Base-by-base conservation (phyloP, 2,329 filamentous ascomycete species). In the Calonectria naviculata region DNA sequence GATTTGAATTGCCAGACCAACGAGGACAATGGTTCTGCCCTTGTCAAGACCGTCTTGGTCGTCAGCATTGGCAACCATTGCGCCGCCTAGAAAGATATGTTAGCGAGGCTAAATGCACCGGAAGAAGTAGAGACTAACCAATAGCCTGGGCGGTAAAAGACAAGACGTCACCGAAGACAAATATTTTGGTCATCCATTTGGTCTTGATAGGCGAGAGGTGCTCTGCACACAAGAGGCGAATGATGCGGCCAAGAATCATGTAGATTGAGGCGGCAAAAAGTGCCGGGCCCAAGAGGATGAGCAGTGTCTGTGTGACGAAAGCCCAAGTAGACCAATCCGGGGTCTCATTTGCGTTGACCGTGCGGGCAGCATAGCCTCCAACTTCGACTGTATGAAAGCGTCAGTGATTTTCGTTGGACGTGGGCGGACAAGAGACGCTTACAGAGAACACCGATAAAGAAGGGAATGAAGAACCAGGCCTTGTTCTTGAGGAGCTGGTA, bases 1-100 rank as follows among this genome's bases (percentile, higher is more conserved):
- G 15, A 92, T 83, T 74, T 92, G 90, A 10, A 91, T 76, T 17
- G 87, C 78, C 4, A 92, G 80, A 6, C 90, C 89, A 4, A 74
- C 84, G 9, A 91, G 78, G 24, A 91, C 85, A 65, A 91, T 80
- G n/a, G 85, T 83, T 67, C 86, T 79, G 13, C 86, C 87, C 4
- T 29, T 38, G 79, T 69, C 49, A 60, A 74, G 46, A 42, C 66
- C 49, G 78, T 75, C 7, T 78, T 76, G 1, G 68, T 69, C 44
- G 71, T 72, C 70, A 10, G 82, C 47, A 8, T 79, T 81, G 36
- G 77, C 80, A 34, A 66, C 26, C 47, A 66, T 66, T 17, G 34
- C 63, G 15, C 36, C 63, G 42, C 63, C 63, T 66, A 24, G 21
- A 15, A 34, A 42, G 13, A 34, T 34, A 10, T 36, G 6, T 56